Percentiles rank a stretch among this genome's conserved stretches.
Conservation (phyloP, 129 eudicot genomes). For the Flaveria robusta region DNA sequence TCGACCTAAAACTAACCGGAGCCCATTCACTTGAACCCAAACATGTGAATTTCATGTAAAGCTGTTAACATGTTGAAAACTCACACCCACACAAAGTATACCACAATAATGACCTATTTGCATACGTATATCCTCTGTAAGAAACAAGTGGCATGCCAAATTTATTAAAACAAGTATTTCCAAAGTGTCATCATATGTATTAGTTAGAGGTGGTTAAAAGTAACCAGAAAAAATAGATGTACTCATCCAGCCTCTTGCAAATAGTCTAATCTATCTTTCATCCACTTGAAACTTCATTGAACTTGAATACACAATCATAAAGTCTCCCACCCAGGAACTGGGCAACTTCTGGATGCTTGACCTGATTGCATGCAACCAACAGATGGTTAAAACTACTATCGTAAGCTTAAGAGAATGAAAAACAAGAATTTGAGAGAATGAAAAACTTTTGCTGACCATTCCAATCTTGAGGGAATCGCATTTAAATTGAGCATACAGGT, state of each 20-base stretch:
- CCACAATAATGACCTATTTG: background rate
- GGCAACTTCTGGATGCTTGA: constrained; percentile 96
- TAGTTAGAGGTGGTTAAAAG: background rate
- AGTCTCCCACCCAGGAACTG: constrained; percentile 93
- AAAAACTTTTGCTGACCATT: constrained; percentile 55
- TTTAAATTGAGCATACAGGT: constrained; percentile 86
- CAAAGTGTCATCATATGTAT: constrained; percentile 14
- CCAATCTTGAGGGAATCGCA: constrained; percentile 95
- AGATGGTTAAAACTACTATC: background rate
- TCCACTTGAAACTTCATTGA: constrained; percentile 56
- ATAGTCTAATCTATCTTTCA: constrained; percentile 20
- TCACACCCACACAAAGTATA: background rate
- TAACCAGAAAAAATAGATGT: constrained; percentile 24
- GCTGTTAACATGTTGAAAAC: background rate
- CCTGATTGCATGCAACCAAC: constrained; percentile 41
- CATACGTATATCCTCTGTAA: background rate
- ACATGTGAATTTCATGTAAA: background rate
- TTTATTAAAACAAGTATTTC: background rate
- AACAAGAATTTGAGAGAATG: background rate
- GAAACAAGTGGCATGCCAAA: background rate
- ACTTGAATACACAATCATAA: constrained; percentile 96
- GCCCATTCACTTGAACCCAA: background rate
- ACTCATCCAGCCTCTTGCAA: constrained; percentile 17
- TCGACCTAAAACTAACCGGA: background rate
- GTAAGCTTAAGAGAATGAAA: background rate